A percentile compares a stretch with the other conserved stretches of the same genome.
These are phyloP conservation scores for Apiotrichum porosum DNA, from an alignment of 1,284 basidiomycete species.

Conservation along the genomic window DNA sequence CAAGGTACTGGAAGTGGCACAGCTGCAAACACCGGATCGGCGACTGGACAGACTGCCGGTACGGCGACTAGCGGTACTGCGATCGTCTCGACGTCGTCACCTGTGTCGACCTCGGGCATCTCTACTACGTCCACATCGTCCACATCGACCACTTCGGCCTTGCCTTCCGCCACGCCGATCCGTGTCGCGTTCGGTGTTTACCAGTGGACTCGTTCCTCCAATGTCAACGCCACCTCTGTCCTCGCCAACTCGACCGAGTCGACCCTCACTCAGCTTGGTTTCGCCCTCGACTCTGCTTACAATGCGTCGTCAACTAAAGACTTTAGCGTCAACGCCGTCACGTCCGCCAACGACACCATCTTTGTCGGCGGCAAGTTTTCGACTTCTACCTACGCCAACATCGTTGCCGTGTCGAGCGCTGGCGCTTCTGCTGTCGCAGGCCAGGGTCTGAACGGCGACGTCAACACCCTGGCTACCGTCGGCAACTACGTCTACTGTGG, in stretches of 20 bases:
- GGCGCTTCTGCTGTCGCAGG: conserved; percentile 52
- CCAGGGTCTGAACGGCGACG: conserved; percentile 68
- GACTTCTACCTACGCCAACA: conserved; percentile 60
- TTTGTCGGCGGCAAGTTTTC: conserved; percentile 77
- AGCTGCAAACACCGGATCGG: conserved; percentile 10
- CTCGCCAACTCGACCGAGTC: conserved; percentile 72
- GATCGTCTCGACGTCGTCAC: conserved; percentile 1
- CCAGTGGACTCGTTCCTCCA: conserved; percentile 30
- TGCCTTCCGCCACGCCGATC: conserved; percentile 14
- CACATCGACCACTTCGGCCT: conserved; percentile 6
- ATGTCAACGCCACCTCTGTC: conserved; percentile 36
- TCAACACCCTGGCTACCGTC: conserved; percentile 60
- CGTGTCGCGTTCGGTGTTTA: conserved; percentile 38
- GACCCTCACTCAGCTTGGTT: conserved; percentile 59
- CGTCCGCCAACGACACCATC: conserved; percentile 60
- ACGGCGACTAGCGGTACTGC: neutral
- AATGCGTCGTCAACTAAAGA: conserved; percentile 43
- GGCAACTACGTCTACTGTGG: conserved; percentile 72
- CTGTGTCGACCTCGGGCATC: conserved; percentile 2
- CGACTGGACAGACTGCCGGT: neutral
- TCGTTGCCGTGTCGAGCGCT: conserved; percentile 58
- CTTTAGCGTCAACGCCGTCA: conserved; percentile 56
- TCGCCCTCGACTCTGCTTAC: conserved; percentile 53
- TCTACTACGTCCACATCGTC: neutral
- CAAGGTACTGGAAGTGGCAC: too few species aligned